Evolutionary conservation across 345 rosid species (phyloP), one percentile per base, ranked within the genome.

Genomic region (Salix brachista): DNA sequence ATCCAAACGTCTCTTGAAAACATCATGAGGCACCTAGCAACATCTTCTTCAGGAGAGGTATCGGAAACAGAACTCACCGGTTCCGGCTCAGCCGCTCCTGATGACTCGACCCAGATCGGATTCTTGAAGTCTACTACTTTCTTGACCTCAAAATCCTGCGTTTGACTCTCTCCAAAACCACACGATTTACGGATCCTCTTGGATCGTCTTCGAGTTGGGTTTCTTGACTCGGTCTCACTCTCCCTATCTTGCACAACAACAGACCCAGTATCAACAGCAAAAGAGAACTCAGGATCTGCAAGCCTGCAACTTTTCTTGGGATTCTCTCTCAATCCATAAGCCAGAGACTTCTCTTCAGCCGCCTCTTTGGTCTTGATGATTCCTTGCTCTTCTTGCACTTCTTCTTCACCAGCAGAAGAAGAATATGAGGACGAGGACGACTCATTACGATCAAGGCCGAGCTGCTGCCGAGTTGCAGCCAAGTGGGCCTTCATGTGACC

Each of bases 261-360:
- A 3, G 72, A 75, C 8, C 76, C 75, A 14, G 66, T 76, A 52
- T 69, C 78, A 5, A 65, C 61, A 28, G 73, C 64, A 4, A 75
- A 78, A 42, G 84, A 82, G 58, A 82, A 82, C 79, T 83, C 86
- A 67, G 86, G 86, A 83, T 83, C 83, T 75, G 74, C 81, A 21
- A 83, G 37, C 69, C 70, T 66, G 83, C 80, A 70, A 75, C 81
- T 80, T 71, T 42, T 83, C 74, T 69, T 77, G 18, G 86, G 86
- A 72, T 83, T 83, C 79, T 73, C 85, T 70, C 85, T 72, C 67
- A 83, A 66, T 58, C 77, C 81, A 44, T 80, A 83, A 67, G 30
- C 78, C 69, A 73, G 65, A 32, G 39, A 32, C 48, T 73, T 77
- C 58, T 77, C 76, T 23, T 73, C 81, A 48, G 37, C 30, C 6